A percentile compares a stretch with the other conserved stretches of the same genome.
Conservation (phyloP, 257 asterid genomes). For the Schizonepeta tenuifolia region DNA sequence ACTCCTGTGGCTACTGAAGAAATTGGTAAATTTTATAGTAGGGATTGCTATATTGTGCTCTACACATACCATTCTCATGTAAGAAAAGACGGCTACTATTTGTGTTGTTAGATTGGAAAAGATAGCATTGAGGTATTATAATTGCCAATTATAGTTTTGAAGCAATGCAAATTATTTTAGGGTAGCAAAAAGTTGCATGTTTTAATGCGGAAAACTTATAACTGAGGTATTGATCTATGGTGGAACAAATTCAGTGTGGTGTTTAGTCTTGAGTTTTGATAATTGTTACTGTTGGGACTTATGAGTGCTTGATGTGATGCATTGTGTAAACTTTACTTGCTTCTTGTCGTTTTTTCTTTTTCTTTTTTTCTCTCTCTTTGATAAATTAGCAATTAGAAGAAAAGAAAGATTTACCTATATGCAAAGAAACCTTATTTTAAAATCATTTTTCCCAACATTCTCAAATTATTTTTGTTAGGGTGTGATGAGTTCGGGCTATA, state of each 20-base stretch:
- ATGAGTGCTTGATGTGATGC: no score
- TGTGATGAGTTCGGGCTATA: conserved; percentile 93
- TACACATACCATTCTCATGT: conserved; percentile 90
- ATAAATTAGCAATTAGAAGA: no score
- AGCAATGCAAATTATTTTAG: conserved; percentile 12
- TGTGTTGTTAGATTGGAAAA: conserved; percentile 95
- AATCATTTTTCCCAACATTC: conserved; percentile 24
- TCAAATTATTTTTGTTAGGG: conserved; percentile 63
- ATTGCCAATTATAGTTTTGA: conserved; percentile 14
- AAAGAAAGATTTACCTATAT: conserved; percentile 20
- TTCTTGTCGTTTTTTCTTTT: no score
- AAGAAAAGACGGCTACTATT: conserved; percentile 88
- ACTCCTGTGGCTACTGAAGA: conserved; percentile 80
- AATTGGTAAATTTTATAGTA: conserved; percentile 87
- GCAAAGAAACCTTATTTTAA: background rate
- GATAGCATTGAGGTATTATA: conserved; percentile 88
- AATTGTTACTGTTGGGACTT: no score
- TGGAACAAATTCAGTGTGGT: background rate
- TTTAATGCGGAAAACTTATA: background rate
- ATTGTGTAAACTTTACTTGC: no score
- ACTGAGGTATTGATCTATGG: conserved; percentile 4
- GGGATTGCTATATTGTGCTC: conserved; percentile 95
- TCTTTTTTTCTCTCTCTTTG: no score
- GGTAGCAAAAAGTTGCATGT: background rate
- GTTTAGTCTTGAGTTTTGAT: no score